Percentiles rank a stretch among this genome's conserved stretches.
These are phyloP conservation scores for Elsinoe perseae DNA, from an alignment of 2,329 filamentous ascomycete species.

Conservation along the genomic window DNA sequence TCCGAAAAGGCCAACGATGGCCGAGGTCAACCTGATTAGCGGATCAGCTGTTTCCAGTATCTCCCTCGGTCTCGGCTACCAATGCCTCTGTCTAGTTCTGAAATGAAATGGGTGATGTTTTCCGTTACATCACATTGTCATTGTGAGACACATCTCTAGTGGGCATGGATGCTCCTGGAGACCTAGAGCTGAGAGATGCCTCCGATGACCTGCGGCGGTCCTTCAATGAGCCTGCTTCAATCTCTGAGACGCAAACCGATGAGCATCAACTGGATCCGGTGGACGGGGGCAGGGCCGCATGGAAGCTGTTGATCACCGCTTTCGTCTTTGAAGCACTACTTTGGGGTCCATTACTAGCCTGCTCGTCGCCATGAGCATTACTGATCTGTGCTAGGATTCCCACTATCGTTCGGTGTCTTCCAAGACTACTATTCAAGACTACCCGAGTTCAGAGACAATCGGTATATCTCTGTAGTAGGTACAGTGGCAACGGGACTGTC, in stretches of 20 bases:
- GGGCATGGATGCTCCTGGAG: background rate
- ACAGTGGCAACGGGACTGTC: conserved; percentile 52
- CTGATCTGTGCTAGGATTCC: conserved; percentile 47
- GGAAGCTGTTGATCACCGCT: conserved; percentile 22
- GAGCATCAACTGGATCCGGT: conserved; percentile 19
- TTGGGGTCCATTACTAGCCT: conserved; percentile 35
- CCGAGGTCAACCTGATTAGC: background rate
- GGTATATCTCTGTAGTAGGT: conserved; percentile 55
- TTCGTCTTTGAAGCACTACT: conserved; percentile 48
- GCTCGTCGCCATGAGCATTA: conserved; percentile 20
- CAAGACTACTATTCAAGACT: conserved; percentile 60
- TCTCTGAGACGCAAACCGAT: background rate
- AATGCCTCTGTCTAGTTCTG: too few relatives aligned
- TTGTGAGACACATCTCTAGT: too few relatives aligned
- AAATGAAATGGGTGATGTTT: too few relatives aligned
- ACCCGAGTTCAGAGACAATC: conserved; percentile 47
- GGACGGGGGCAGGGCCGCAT: conserved; percentile 23
- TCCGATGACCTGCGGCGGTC: background rate
- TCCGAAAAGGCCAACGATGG: too few relatives aligned
- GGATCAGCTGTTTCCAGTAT: background rate
- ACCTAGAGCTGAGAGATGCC: background rate
- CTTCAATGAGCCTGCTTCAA: background rate
- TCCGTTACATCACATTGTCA: too few relatives aligned
- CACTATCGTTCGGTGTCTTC: conserved; percentile 62
- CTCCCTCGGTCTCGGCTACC: background rate